Evolutionary conservation across 2,329 filamentous ascomycete species (phyloP).

Genomic region (Pyrenophora teres): DNA sequence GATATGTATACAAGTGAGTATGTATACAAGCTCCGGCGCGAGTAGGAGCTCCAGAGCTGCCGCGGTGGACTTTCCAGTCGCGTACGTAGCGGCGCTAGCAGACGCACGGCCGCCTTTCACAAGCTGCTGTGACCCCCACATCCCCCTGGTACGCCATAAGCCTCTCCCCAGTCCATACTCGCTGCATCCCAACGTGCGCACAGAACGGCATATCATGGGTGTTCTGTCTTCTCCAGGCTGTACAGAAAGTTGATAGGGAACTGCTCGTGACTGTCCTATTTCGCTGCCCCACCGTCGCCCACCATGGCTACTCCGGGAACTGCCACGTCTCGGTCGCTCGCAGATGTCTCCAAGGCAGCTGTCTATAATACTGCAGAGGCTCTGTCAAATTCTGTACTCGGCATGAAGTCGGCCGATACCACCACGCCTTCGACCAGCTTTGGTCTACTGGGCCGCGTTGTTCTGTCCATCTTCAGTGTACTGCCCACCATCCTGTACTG

Average conservation of each 20-base stretch:
- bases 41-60: slow-evolving; percentile 13
- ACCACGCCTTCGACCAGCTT: slow-evolving; percentile 39
- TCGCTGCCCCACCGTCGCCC: slow-evolving; percentile 3
- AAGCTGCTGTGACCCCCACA: slow-evolving; percentile 7
- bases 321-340: slow-evolving; percentile 21
- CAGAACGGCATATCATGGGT: slow-evolving; percentile 25
- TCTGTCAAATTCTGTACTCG: slow-evolving; percentile 24
- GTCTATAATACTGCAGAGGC: slow-evolving; percentile 25
- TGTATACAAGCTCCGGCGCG: slow-evolving; percentile 20
- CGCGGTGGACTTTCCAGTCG: slow-evolving; percentile 12
- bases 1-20: slow-evolving; percentile 19
- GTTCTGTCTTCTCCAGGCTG: slow-evolving; percentile 10
- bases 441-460: slow-evolving; percentile 54
- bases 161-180: slow-evolving; percentile 11
- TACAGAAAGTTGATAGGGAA: slow-evolving; percentile 3
- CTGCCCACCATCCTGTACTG: slow-evolving; percentile 71
- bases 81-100: slow-evolving; percentile 6
- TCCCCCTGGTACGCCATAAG: not conserved
- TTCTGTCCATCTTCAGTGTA: slow-evolving; percentile 57
- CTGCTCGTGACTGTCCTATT: slow-evolving; percentile 13
- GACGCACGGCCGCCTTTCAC: slow-evolving; percentile 13
- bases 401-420: slow-evolving; percentile 28
- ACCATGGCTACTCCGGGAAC: slow-evolving; percentile 34
- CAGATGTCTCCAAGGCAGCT: slow-evolving; percentile 13
- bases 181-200: slow-evolving; percentile 26